phyloP scores from a whole-genome alignment of 2,329 filamentous ascomycete species.

The Zymoseptoria brevis region DNA sequence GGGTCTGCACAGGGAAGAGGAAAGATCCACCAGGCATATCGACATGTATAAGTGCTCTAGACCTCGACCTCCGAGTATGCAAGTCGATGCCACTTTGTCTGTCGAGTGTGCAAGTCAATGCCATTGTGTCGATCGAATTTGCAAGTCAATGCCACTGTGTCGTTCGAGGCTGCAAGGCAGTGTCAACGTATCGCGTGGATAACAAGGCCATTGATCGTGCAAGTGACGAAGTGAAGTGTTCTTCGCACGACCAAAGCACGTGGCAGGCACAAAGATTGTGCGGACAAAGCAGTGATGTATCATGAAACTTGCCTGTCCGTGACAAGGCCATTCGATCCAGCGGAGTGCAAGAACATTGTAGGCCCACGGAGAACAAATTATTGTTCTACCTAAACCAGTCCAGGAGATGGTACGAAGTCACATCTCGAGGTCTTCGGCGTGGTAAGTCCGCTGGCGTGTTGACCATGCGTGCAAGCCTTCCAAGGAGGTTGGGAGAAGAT shows the following conservation, averaged over 20 bases:
- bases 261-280: neutral
- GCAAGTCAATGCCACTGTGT: no score
- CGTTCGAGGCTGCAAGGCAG: no score
- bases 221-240: neutral
- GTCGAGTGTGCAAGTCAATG: no score
- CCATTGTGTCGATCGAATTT: no score
- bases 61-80: neutral
- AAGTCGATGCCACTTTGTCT: no score
- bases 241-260: neutral
- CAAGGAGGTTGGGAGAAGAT: no score
- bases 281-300: neutral
- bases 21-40: neutral
- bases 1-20: no score
- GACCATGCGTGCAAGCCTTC: no score
- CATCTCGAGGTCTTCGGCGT: neutral
- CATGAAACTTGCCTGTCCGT: neutral
- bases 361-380: neutral
- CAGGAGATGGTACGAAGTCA: neutral
- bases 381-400: neutral
- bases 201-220: neutral
- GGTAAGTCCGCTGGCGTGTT: neutral
- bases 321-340: neutral
- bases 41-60: neutral
- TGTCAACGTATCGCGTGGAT: neutral
- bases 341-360: neutral